These are phyloP conservation scores for Carex cristatella DNA, from an alignment of 176 grass and related monocot species.

Conservation along the genomic window DNA sequence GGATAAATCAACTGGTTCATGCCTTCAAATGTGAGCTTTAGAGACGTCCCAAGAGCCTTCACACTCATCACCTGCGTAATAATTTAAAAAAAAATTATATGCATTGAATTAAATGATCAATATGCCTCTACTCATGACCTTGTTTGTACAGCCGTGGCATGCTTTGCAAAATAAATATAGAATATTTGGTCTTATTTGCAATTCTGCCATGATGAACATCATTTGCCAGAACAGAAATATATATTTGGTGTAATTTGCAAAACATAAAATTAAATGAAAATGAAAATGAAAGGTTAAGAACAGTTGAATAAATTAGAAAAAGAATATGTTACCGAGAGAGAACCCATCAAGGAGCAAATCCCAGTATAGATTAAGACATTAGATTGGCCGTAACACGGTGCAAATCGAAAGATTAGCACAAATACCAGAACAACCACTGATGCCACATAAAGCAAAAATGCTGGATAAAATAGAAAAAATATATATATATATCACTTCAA, in stretches of 20 bases:
- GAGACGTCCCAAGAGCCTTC: slow-evolving; percentile 91
- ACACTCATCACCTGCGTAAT: slow-evolving; percentile 91
- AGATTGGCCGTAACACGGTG: slow-evolving; percentile 71
- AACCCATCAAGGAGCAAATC: slow-evolving; percentile 99
- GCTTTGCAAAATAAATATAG: background rate
- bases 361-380: slow-evolving; percentile 91
- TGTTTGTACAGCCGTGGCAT: background rate
- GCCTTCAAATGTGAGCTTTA: slow-evolving; percentile 94
- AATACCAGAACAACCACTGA: slow-evolving; percentile 78
- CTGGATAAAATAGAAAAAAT: slow-evolving; percentile 36
- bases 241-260: background rate
- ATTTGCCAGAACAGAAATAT: background rate
- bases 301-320: background rate
- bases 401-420: slow-evolving; percentile 88
- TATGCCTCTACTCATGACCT: background rate
- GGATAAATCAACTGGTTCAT: slow-evolving; percentile 85
- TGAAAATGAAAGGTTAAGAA: background rate
- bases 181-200: background rate
- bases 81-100: slow-evolving; percentile 14
- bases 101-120: background rate
- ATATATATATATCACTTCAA: background rate
- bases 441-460: slow-evolving; percentile 89
- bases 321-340: slow-evolving; percentile 68
- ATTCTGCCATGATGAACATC: background rate
- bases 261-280: slow-evolving; percentile 1